A percentile compares a stretch with the other conserved stretches of the same genome.
Evolutionary conservation across 768 basidiomycete genomes (phyloP).

Genomic region (Erythrobasidium yunnanense): DNA sequence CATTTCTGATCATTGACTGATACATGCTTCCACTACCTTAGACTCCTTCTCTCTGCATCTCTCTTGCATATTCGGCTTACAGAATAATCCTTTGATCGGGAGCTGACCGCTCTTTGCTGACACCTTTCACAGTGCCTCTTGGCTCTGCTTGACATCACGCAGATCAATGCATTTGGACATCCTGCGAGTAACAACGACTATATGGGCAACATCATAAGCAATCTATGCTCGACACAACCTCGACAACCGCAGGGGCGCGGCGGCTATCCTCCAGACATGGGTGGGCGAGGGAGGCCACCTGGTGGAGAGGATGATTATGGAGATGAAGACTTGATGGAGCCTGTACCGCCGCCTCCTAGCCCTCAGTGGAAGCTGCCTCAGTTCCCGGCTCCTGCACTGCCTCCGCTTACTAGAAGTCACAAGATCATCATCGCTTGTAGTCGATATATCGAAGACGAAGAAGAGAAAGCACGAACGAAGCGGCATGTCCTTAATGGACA

Average conservation of each 20-base stretch:
- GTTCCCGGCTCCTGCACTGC: constrained; percentile 21
- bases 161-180: neutral
- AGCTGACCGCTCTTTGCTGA: too few species aligned
- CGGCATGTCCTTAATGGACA: constrained; percentile 9
- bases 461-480: constrained; percentile 6
- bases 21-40: too few species aligned
- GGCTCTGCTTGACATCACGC: neutral
- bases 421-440: constrained; percentile 9
- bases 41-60: too few species aligned
- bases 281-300: neutral
- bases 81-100: too few species aligned
- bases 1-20: too few species aligned
- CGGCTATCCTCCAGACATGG: too few species aligned
- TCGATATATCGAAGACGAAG: constrained; percentile 2
- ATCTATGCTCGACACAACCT: neutral
- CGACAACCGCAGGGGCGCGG: too few species aligned
- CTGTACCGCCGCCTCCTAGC: neutral
- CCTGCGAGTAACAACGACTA: too few species aligned
- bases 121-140: neutral
- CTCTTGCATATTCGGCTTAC: too few species aligned
- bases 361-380: constrained; percentile 17
- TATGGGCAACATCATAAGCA: neutral
- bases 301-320: neutral
- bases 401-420: constrained; percentile 10
- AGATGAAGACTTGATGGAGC: neutral